Evolutionary conservation across 805 yeast genomes (phyloP).

Genomic region (Metschnikowia arizonensis): DNA sequence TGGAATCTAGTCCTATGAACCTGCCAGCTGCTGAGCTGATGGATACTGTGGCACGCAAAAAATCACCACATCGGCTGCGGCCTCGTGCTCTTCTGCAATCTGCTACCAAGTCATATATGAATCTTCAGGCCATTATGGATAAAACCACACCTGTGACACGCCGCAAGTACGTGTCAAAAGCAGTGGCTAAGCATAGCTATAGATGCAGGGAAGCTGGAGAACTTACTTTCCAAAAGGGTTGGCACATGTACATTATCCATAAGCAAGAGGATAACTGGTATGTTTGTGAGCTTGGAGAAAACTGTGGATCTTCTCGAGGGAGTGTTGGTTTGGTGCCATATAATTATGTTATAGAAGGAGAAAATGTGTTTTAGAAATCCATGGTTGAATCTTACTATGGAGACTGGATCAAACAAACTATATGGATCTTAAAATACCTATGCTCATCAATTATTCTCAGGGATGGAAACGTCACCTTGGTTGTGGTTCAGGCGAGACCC

Average conservation of each 20-base stretch:
- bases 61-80: background rate
- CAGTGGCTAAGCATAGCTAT: slow-evolving; percentile 37
- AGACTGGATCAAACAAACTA: no score
- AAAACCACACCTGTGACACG: slow-evolving; percentile 30
- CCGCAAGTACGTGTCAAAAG: slow-evolving; percentile 31
- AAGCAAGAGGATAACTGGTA: slow-evolving; percentile 45
- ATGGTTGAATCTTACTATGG: no score
- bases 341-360: slow-evolving; percentile 38
- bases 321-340: slow-evolving; percentile 42
- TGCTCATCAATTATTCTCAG: no score
- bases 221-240: slow-evolving; percentile 35
- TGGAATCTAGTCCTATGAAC: background rate
- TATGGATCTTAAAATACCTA: no score
- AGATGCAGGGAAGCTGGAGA: slow-evolving; percentile 42
- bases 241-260: slow-evolving; percentile 41
- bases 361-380: slow-evolving; percentile 14
- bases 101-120: slow-evolving; percentile 33
- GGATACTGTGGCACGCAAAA: slow-evolving; percentile 10
- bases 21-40: slow-evolving; percentile 7
- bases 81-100: slow-evolving; percentile 27
- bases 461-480: no score
- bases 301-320: slow-evolving; percentile 31
- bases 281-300: slow-evolving; percentile 39
- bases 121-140: slow-evolving; percentile 29
- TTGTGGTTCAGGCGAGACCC: no score